Conservation (phyloP, 2,329 filamentous ascomycete genomes). For the Ascochyta clinopodiicola region DNA sequence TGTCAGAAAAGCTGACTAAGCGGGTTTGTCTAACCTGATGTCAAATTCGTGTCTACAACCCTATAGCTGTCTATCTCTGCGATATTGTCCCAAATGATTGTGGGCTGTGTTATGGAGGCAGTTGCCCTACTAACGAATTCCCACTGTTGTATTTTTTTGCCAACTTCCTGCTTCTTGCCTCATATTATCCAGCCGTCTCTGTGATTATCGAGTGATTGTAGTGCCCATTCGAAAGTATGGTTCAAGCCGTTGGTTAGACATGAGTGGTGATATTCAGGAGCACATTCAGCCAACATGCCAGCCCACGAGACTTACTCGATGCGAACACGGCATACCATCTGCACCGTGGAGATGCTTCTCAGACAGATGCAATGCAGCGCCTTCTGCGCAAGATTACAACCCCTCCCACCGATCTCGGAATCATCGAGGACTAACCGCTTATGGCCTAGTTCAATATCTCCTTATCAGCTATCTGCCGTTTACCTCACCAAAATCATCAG, state of each 20-base stretch:
- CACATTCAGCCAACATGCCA: not conserved
- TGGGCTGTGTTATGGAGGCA: no score
- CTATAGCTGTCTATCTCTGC: no score
- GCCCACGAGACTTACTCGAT: constrained; percentile 4
- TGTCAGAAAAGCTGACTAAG: no score
- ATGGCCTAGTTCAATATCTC: constrained; percentile 20
- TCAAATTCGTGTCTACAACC: no score
- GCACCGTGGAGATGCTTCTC: constrained; percentile 8
- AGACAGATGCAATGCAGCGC: not conserved
- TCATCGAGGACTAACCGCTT: not conserved
- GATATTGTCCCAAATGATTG: no score
- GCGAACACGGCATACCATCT: not conserved
- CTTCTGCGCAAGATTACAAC: constrained; percentile 7
- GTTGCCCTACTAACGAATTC: no score
- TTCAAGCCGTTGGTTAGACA: no score
- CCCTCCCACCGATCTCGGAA: constrained; percentile 17
- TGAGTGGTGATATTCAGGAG: no score
- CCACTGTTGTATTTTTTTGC: no score
- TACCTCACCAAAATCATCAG: constrained; percentile 31
- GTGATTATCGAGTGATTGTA: no score
- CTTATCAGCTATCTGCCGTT: constrained; percentile 32
- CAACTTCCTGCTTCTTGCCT: not conserved
- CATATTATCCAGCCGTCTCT: not conserved
- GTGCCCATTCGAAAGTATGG: no score
- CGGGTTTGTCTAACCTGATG: no score